A percentile compares a stretch with the other conserved stretches of the same genome.
Conservation (phyloP, 345 rosid species). For the Trapa bicornis region DNA sequence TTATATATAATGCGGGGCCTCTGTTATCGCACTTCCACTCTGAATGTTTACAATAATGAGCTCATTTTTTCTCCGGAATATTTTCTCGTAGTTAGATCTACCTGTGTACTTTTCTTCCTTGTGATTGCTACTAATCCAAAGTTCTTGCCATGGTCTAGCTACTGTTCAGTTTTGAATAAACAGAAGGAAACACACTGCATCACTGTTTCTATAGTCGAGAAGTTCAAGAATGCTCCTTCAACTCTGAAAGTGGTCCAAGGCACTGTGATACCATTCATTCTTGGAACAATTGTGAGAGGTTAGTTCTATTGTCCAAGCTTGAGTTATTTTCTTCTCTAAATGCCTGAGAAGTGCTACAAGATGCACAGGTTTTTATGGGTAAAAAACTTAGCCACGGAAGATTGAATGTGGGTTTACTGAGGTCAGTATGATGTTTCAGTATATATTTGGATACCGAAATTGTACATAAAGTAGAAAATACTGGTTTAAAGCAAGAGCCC, state of each 20-base stretch:
- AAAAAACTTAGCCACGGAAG: background rate
- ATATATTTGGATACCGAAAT: no score
- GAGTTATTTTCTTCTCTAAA: background rate
- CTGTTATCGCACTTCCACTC: background rate
- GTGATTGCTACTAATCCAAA: background rate
- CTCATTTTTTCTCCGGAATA: slow-evolving; percentile 1
- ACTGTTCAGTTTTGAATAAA: slow-evolving; percentile 23
- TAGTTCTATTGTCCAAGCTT: background rate
- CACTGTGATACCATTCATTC: slow-evolving; percentile 50
- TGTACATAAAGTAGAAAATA: no score
- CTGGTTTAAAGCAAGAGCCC: no score
- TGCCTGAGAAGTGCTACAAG: background rate
- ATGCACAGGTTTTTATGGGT: background rate
- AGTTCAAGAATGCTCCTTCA: slow-evolving; percentile 18
- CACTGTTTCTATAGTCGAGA: slow-evolving; percentile 34
- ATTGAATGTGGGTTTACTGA: background rate
- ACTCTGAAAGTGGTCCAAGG: slow-evolving; percentile 29
- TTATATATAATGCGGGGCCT: background rate
- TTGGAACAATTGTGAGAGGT: slow-evolving; percentile 49
- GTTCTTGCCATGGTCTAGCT: slow-evolving; percentile 19
- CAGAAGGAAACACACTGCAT: slow-evolving; percentile 40
- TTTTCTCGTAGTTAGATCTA: slow-evolving; percentile 5
- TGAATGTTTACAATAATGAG: background rate
- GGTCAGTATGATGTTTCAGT: no score
- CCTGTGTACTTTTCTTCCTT: background rate